Conservation (phyloP, 2,329 filamentous ascomycete genomes). For the Pseudogymnoascus sp. region DNA sequence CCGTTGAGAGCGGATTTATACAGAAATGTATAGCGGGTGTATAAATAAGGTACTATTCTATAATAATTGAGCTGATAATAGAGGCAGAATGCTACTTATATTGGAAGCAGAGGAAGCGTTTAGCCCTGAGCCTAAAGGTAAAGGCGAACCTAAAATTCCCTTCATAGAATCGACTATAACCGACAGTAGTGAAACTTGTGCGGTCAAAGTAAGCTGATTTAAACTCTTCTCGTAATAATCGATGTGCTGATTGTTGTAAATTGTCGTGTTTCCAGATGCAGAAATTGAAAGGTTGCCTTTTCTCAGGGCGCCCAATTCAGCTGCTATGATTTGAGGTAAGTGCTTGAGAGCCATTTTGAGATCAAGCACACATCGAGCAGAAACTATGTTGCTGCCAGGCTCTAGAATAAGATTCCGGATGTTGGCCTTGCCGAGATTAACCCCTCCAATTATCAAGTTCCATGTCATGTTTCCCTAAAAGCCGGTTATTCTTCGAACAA, state of each 20-base stretch:
- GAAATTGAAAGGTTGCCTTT: neutral
- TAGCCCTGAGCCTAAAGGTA: neutral
- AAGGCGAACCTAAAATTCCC: neutral
- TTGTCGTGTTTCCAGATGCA: slow-evolving; percentile 3
- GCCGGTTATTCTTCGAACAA: neutral
- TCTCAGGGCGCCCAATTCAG: neutral
- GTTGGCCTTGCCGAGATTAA: neutral
- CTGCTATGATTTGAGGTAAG: neutral
- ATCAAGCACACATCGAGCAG: neutral
- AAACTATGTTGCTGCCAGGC: neutral
- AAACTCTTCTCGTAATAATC: slow-evolving; percentile 2
- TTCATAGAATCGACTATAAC: neutral
- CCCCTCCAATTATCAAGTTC: neutral
- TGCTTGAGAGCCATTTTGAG: neutral
- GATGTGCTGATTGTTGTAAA: slow-evolving; percentile 8
- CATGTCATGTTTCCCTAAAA: neutral
- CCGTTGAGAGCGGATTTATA: neutral
- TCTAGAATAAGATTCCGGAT: neutral
- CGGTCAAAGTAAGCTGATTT: neutral
- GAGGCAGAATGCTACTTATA: neutral
- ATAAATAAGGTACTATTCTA: neutral
- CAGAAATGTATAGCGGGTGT: neutral
- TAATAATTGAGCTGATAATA: neutral
- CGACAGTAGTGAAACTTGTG: neutral
- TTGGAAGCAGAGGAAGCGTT: neutral